Percentiles rank a stretch among this genome's conserved stretches.
phyloP scores from a whole-genome alignment of 345 rosid species.

The Salix suchowensis region DNA sequence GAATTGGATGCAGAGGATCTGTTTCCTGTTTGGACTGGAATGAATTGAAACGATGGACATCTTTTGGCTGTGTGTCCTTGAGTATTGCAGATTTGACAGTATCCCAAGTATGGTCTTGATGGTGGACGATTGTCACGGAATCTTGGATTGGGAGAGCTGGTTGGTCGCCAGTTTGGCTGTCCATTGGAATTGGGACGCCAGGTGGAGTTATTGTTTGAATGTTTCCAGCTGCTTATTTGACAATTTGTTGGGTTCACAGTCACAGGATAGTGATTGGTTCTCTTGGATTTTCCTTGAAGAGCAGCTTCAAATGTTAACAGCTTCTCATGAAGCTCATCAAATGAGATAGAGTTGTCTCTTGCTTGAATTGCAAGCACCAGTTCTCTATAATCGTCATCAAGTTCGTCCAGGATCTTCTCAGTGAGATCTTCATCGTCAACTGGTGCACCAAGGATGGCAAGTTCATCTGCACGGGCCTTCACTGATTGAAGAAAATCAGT shows the following conservation, averaged over 20 bases:
- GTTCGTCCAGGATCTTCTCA: background rate
- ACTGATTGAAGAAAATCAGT: background rate
- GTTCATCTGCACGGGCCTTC: background rate
- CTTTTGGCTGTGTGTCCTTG: too few relatives aligned
- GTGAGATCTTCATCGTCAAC: background rate
- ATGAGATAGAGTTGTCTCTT: background rate
- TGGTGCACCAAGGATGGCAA: background rate
- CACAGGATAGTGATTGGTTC: accelerated
- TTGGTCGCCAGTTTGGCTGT: too few relatives aligned
- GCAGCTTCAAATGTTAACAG: too few relatives aligned
- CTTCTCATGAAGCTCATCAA: background rate
- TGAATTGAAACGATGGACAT: too few relatives aligned
- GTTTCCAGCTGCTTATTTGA: accelerated
- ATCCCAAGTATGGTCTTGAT: too few relatives aligned
- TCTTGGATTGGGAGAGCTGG: accelerated
- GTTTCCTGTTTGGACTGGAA: too few relatives aligned
- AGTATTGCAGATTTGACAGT: too few relatives aligned
- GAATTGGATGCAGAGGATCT: too few relatives aligned
- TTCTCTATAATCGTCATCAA: background rate
- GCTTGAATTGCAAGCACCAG: background rate
- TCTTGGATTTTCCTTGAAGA: background rate
- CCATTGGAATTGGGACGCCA: background rate
- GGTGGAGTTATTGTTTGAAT: accelerated
- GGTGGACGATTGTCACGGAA: too few relatives aligned
- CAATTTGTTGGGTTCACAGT: background rate